These are phyloP conservation scores for Polygonum aviculare DNA, from an alignment of 148 eudicot species.

Conservation along the genomic window DNA sequence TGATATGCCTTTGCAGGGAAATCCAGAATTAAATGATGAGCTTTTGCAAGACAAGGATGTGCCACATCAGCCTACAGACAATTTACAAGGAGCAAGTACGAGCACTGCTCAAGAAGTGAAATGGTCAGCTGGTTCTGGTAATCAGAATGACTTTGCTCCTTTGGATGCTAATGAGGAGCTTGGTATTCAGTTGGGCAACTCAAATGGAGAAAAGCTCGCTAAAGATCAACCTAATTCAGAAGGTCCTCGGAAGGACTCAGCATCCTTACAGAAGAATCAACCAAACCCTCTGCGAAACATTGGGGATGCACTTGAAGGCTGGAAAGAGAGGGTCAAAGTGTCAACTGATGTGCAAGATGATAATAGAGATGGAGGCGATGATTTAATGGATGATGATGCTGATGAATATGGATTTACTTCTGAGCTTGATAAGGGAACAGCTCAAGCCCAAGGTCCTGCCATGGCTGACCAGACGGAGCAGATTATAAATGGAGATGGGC, in stretches of 20 bases:
- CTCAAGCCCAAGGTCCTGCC: constrained; percentile 87
- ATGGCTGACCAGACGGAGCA: constrained; percentile 67
- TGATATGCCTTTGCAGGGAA: constrained; percentile 27
- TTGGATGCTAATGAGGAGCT: constrained; percentile 38
- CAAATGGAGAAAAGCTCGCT: constrained; percentile 41
- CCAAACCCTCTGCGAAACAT: constrained; percentile 77
- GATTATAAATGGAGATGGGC: constrained; percentile 35
- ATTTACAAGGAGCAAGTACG: constrained; percentile 24
- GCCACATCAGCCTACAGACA: constrained; percentile 32
- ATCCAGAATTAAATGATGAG: constrained; percentile 22
- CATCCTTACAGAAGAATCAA: constrained; percentile 43
- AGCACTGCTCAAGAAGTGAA: constrained; percentile 40
- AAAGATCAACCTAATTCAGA: constrained; percentile 38
- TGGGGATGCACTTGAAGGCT: constrained; percentile 88
- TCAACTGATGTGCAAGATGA: constrained; percentile 51
- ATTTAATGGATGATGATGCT: constrained; percentile 49
- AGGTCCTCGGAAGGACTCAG: constrained; percentile 40
- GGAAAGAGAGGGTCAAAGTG: constrained; percentile 94
- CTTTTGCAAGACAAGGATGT: constrained; percentile 32
- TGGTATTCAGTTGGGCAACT: constrained; percentile 47
- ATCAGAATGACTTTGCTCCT: constrained; percentile 52
- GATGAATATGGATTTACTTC: constrained; percentile 74
- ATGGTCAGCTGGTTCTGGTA: constrained; percentile 38
- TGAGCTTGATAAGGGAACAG: constrained; percentile 65
- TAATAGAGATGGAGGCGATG: constrained; percentile 34